These are phyloP conservation scores for Mimosa bimucronata DNA, from an alignment of 306 rosid species.

Conservation along the genomic window DNA sequence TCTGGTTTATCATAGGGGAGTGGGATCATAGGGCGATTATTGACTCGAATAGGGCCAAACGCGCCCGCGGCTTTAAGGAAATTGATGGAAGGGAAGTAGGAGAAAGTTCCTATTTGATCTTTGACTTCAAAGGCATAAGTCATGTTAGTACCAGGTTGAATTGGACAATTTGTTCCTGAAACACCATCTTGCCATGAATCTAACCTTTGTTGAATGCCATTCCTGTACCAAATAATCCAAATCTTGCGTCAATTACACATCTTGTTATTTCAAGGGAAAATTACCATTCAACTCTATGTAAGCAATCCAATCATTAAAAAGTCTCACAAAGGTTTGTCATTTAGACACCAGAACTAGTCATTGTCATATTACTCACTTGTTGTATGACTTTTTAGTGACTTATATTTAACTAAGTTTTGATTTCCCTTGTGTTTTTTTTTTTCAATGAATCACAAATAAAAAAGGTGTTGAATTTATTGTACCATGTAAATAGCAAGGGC, in stretches of 20 bases:
- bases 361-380: too few species aligned
- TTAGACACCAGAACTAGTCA: too few species aligned
- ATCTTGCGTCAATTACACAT: background rate
- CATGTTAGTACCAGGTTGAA: slow-evolving; percentile 65
- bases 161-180: slow-evolving; percentile 86
- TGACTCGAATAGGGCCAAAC: slow-evolving; percentile 71
- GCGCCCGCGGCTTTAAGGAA: slow-evolving; percentile 88
- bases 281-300: too few species aligned
- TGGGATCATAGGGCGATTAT: slow-evolving; percentile 53
- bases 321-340: too few species aligned
- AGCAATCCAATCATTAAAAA: background rate
- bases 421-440: too few species aligned
- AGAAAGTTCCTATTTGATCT: slow-evolving; percentile 90
- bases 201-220: slow-evolving; percentile 85
- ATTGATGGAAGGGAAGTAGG: slow-evolving; percentile 80
- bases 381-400: too few species aligned
- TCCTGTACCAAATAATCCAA: slow-evolving; percentile 51
- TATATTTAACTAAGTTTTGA: accelerated
- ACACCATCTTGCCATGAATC: slow-evolving; percentile 98
- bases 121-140: slow-evolving; percentile 69
- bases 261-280: background rate
- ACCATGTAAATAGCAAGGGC: slow-evolving; percentile 80
- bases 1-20: slow-evolving; percentile 80
- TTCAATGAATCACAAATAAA: too few species aligned
- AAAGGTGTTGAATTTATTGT: background rate